These are phyloP conservation scores for Rhodotorula graminis DNA, from an alignment of 768 basidiomycete genomes.

Conservation along the genomic window DNA sequence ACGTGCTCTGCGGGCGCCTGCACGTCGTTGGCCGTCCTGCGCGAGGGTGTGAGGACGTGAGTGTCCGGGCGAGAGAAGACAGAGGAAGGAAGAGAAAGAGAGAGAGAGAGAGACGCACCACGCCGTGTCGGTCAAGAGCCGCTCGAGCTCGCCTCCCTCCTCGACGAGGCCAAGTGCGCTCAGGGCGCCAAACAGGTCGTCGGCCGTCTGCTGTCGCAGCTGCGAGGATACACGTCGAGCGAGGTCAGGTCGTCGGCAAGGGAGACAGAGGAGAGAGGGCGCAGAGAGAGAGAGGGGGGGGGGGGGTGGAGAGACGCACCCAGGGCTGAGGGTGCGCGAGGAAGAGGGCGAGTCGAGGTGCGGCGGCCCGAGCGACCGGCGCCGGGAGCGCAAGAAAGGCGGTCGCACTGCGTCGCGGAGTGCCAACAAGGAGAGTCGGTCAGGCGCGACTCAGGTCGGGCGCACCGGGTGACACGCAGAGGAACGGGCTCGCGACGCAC, in stretches of 20 bases:
- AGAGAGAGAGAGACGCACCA: slow-evolving; percentile 18
- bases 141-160: slow-evolving; percentile 46
- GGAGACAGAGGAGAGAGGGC: background rate
- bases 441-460: too few relatives aligned
- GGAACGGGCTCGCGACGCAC: slow-evolving; percentile 52
- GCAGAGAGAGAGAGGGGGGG: background rate
- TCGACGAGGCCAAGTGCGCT: background rate
- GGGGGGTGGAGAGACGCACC: too few relatives aligned
- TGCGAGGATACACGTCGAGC: background rate
- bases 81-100: too few relatives aligned
- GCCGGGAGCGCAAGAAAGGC: slow-evolving; percentile 58
- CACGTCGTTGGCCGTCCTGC: too few relatives aligned
- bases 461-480: too few relatives aligned
- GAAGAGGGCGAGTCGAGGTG: slow-evolving; percentile 57
- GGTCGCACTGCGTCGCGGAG: slow-evolving; percentile 54
- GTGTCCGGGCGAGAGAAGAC: too few relatives aligned
- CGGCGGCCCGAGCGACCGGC: slow-evolving; percentile 50
- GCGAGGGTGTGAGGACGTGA: too few relatives aligned
- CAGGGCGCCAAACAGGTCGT: slow-evolving; percentile 22
- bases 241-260: too few relatives aligned
- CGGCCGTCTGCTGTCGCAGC: slow-evolving; percentile 27
- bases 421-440: too few relatives aligned
- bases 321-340: slow-evolving; percentile 70
- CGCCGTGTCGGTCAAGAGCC: slow-evolving; percentile 42
- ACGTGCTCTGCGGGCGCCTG: background rate